These are phyloP conservation scores for Neopestalotiopsis clavispora DNA, from an alignment of 2,329 filamentous ascomycete genomes.

Conservation along the genomic window DNA sequence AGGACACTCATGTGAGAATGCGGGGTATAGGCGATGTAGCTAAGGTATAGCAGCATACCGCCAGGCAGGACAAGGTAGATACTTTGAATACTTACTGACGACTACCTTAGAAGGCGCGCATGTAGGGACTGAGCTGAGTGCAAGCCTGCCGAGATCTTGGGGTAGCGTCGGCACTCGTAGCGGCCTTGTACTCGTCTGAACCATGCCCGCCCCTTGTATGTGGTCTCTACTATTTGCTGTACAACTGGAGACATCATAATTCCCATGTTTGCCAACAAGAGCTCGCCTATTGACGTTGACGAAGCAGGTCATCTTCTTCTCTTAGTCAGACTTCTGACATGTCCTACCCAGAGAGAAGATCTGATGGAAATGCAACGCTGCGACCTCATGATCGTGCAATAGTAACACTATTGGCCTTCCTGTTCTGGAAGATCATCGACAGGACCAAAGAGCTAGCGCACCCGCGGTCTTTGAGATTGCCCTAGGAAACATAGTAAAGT, in stretches of 20 bases:
- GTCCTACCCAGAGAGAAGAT: neutral
- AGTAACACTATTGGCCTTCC: conserved; percentile 7
- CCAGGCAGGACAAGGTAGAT: neutral
- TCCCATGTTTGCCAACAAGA: neutral
- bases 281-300: neutral
- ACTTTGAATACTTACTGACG: neutral
- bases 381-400: conserved; percentile 9
- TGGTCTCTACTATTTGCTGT: neutral
- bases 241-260: neutral
- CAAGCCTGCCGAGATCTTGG: conserved; percentile 1
- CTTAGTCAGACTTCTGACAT: conserved; percentile 1
- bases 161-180: conserved; percentile 7
- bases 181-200: neutral
- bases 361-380: conserved; percentile 9
- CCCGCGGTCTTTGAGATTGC: neutral
- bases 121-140: neutral
- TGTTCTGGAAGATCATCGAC: conserved; percentile 9
- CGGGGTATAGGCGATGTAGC: conserved; percentile 3
- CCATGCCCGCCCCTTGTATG: neutral
- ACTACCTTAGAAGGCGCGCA: neutral
- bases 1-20: conserved; percentile 14
- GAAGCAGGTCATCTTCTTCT: neutral
- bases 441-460: neutral
- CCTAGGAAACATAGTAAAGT: neutral
- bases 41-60: neutral